Evolutionary conservation across 805 yeast species (phyloP).

Genomic region (Ogataea parapolymorpha): DNA sequence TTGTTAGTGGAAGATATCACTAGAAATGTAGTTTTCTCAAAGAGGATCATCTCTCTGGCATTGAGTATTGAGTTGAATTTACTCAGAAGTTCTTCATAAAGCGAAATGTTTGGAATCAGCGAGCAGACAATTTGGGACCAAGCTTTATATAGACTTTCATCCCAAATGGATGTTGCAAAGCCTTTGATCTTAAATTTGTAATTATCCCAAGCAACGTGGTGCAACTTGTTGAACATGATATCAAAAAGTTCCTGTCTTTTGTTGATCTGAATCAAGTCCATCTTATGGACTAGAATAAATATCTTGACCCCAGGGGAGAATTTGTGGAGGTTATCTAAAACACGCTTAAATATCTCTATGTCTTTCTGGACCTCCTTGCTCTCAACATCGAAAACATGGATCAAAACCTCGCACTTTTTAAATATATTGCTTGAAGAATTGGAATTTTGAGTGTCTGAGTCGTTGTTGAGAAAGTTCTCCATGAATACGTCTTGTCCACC

Average conservation of each 20-base stretch:
- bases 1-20: slow-evolving; percentile 62
- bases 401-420: slow-evolving; percentile 91
- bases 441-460: slow-evolving; percentile 37
- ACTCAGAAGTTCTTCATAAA: slow-evolving; percentile 71
- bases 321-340: slow-evolving; percentile 74
- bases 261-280: slow-evolving; percentile 90
- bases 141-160: slow-evolving; percentile 90
- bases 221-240: slow-evolving; percentile 79
- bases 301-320: slow-evolving; percentile 89
- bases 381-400: slow-evolving; percentile 95
- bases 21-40: slow-evolving; percentile 90
- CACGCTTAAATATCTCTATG: slow-evolving; percentile 84
- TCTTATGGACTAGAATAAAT: slow-evolving; percentile 88
- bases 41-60: slow-evolving; percentile 86
- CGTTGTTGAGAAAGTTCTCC: slow-evolving; percentile 69
- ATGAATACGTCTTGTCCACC: slow-evolving; percentile 97
- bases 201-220: slow-evolving; percentile 63
- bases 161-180: slow-evolving; percentile 96
- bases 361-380: slow-evolving; percentile 89
- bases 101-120: slow-evolving; percentile 83
- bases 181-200: slow-evolving; percentile 67
- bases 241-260: slow-evolving; percentile 79
- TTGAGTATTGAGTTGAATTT: slow-evolving; percentile 70
- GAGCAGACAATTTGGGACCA: slow-evolving; percentile 97
- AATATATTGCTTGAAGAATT: slow-evolving; percentile 84